phyloP scores from a whole-genome alignment of 768 basidiomycete species.

The Mrakia gelida region DNA sequence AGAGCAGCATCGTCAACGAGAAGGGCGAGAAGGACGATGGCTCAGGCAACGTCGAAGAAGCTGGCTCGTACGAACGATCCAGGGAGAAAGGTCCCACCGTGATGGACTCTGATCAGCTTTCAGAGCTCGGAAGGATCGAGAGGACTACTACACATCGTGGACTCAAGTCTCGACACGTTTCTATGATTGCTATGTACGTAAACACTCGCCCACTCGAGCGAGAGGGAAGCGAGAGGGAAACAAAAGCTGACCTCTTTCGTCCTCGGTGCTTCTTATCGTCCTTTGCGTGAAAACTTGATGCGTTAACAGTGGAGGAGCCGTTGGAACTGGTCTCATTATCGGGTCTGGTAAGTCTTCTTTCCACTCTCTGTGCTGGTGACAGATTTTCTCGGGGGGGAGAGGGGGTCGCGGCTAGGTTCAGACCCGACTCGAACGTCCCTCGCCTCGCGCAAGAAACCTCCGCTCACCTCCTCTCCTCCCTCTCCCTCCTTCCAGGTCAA shows the following conservation, averaged over 20 bases:
- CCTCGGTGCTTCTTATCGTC: too few species aligned
- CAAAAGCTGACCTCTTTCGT: too few species aligned
- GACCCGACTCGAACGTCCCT: too few species aligned
- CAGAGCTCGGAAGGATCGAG: constrained; percentile 18
- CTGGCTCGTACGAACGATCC: neutral
- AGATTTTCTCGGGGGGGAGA: too few species aligned
- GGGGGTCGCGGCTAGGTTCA: too few species aligned
- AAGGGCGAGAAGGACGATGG: constrained; percentile 4
- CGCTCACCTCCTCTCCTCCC: neutral
- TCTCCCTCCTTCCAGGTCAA: constrained; percentile 47
- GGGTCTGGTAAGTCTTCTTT: too few species aligned
- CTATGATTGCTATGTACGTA: constrained; percentile 18
- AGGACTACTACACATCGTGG: constrained; percentile 26
- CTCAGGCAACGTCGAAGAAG: neutral
- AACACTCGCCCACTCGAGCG: neutral
- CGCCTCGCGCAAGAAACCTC: too few species aligned
- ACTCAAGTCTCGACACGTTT: constrained; percentile 20
- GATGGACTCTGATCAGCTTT: neutral
- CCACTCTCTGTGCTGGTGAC: neutral
- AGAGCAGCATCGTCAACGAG: neutral
- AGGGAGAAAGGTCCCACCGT: neutral
- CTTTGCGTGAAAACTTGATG: too few species aligned
- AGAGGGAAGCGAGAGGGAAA: neutral
- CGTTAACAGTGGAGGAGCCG: too few species aligned
- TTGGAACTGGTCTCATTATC: too few species aligned